Evolutionary conservation across 148 eudicot genomes (phyloP).

Genomic region (Chenopodium berlandieri): DNA sequence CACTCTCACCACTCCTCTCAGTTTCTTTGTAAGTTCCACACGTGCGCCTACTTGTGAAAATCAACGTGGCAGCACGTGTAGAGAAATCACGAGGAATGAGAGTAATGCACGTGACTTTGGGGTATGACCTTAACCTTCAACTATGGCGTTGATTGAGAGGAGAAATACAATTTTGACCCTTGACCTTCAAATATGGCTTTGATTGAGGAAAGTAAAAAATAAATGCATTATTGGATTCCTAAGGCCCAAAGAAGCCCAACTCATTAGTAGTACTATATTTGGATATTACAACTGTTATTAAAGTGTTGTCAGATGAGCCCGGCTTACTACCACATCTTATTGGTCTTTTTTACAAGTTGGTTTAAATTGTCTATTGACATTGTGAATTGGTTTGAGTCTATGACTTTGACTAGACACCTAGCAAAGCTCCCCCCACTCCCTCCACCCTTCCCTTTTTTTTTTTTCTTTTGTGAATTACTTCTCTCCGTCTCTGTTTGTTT

Average conservation of each 20-base stretch:
- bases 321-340: not conserved
- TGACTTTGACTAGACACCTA: too few relatives aligned
- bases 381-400: too few relatives aligned
- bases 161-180: not conserved
- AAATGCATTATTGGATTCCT: not conserved
- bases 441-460: too few relatives aligned
- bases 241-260: not conserved
- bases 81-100: slow-evolving; percentile 17
- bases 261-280: not conserved
- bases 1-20: slow-evolving; percentile 3
- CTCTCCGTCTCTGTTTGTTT: too few relatives aligned
- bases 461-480: too few relatives aligned
- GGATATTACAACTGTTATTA: not conserved
- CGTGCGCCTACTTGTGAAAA: slow-evolving; percentile 29
- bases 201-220: not conserved
- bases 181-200: not conserved
- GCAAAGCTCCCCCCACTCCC: too few relatives aligned
- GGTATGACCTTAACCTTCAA: slow-evolving; percentile 11
- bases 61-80: slow-evolving; percentile 32
- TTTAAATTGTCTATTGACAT: too few relatives aligned
- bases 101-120: slow-evolving; percentile 27
- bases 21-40: slow-evolving; percentile 31
- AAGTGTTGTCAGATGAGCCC: not conserved
- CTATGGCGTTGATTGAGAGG: slow-evolving; percentile 7
- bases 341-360: not conserved